phyloP scores from a whole-genome alignment of 208 protist species.

The Spongospora subterranea region DNA sequence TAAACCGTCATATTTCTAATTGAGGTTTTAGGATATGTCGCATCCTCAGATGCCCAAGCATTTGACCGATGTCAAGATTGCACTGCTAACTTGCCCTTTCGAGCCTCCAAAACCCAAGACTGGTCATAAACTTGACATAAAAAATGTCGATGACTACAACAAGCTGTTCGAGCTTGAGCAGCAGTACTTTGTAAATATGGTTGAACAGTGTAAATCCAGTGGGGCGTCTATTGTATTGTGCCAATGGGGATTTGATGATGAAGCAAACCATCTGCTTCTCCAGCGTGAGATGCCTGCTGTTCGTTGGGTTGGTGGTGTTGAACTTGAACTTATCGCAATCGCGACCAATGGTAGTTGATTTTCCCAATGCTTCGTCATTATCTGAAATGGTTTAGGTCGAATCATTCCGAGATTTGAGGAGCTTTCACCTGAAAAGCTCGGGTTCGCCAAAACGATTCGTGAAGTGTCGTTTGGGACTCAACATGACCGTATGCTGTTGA shows the following conservation, averaged over 20 bases:
- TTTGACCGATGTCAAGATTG: constrained; percentile 97
- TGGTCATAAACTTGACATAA: constrained; percentile 97
- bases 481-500: constrained; percentile 93
- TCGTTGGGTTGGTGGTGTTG: constrained; percentile 99
- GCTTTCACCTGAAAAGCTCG: constrained; percentile 94
- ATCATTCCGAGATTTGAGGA: constrained; percentile 99
- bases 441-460: constrained; percentile 78
- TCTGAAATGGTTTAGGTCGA: constrained; percentile 64
- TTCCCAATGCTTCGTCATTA: constrained; percentile 75
- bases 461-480: constrained; percentile 80
- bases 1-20: background rate
- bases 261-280: constrained; percentile 99
- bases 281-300: constrained; percentile 98
- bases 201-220: constrained; percentile 87
- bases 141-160: constrained; percentile 72
- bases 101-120: constrained; percentile 99
- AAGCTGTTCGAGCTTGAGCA: constrained; percentile 95
- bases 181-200: constrained; percentile 95
- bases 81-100: constrained; percentile 99
- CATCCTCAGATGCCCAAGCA: constrained; percentile 77
- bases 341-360: constrained; percentile 98
- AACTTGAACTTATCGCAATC: constrained; percentile 99
- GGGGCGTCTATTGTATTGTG: constrained; percentile 98
- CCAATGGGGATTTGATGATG: constrained; percentile 99
- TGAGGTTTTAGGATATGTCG: constrained; percentile 38